These are phyloP conservation scores for Guyanaporus albipodus DNA, from an alignment of 768 basidiomycete genomes.

Conservation along the genomic window DNA sequence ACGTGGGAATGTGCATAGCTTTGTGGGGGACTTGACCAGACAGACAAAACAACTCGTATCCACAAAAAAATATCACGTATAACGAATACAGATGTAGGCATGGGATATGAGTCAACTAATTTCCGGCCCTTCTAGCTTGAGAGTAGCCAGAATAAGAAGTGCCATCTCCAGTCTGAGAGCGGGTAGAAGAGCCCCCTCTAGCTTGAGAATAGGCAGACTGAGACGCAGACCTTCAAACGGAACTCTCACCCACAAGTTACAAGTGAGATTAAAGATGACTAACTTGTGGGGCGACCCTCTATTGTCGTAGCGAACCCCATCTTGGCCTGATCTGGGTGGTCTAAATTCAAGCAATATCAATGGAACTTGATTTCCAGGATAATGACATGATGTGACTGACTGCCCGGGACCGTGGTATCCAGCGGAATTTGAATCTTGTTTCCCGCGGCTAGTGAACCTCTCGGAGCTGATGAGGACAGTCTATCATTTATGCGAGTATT, in stretches of 20 bases:
- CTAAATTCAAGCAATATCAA: background rate
- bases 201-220: too few relatives aligned
- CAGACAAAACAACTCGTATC: too few relatives aligned
- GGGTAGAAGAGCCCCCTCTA: too few relatives aligned
- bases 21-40: too few relatives aligned
- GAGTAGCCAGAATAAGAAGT: too few relatives aligned
- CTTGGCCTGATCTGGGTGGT: fast-evolving
- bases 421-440: fast-evolving
- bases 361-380: background rate
- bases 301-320: background rate
- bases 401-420: background rate
- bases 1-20: background rate
- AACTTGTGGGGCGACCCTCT: background rate
- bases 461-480: background rate
- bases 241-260: background rate
- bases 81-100: background rate
- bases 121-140: too few relatives aligned
- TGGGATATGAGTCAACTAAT: too few relatives aligned
- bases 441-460: conserved; percentile 11
- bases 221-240: background rate
- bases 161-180: too few relatives aligned
- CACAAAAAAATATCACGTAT: background rate
- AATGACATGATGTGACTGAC: conserved; percentile 1
- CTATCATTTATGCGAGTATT: background rate
- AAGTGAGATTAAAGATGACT: background rate